Base-by-base conservation (phyloP, 2,329 filamentous ascomycete species). In the Fusarium verticillioides region DNA sequence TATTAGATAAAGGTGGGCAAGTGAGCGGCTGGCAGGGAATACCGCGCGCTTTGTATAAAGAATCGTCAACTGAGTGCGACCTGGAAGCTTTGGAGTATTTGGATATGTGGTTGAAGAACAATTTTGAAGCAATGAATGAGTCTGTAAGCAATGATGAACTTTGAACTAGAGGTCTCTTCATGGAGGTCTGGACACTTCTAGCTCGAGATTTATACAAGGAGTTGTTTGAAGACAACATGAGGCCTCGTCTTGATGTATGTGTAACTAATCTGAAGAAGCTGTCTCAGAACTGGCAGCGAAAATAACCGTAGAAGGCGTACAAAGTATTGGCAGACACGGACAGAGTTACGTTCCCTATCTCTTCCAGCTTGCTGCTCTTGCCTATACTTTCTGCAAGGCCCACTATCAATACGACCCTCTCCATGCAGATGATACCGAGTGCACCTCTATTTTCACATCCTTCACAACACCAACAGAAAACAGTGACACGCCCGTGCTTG, bases 341-440 rank as follows among this genome's bases (percentile, higher is more conserved):
- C 0, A 9, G 4, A n/a, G 7, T n/a, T n/a, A 11, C 9, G 4
- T 6, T 16, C 0, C 3, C 4, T 8, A 5, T 9, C 1, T 30
- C 4, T n/a, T 30, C 19, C 4, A 8, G 4, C 4, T n/a, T 47
- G 7, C 3, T 11, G 13, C 13, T 2, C 6, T 49, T 11, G 46
- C 28, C 19, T 32, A 11, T n/a, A 6, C 3, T 3, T 7, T 49
- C 28, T 4, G 2, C 13, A 18, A n/a, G 0, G 15, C 9, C 16
- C 10, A 4, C 2, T 7, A 16, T 9, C 6, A 18, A 49, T 32
- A 11, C 9, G 9, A 18, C 2, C 21, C 15, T 30, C 19, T 49
- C 28, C 46, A 49, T 7, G 28, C 15, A 18, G 46, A 49, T 3
- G 21, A 49, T 9, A 49, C 46, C 21, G 46, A 32, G 4, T n/a